A percentile compares a stretch with the other conserved stretches of the same genome.
Evolutionary conservation across 2,329 filamentous ascomycete species (phyloP).

Genomic region (Penicillium concentricum): DNA sequence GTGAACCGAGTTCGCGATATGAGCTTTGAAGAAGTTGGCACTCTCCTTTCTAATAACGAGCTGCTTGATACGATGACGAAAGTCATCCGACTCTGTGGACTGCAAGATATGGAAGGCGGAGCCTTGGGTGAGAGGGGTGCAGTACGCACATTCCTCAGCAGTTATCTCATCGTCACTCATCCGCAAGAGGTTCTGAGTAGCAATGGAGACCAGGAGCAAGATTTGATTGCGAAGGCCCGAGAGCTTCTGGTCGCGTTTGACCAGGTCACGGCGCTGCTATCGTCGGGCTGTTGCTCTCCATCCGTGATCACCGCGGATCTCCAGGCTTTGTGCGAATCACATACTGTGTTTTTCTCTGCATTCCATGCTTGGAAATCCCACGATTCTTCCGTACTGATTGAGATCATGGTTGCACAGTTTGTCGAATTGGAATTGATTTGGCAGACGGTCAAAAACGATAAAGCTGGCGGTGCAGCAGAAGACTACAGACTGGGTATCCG

Average conservation of each 20-base stretch:
- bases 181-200: slow-evolving; percentile 60
- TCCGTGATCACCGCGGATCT: slow-evolving; percentile 47
- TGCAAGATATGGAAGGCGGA: slow-evolving; percentile 53
- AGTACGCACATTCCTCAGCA: slow-evolving; percentile 62
- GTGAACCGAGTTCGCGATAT: slow-evolving; percentile 53
- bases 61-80: slow-evolving; percentile 55
- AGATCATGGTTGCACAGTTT: slow-evolving; percentile 66
- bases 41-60: slow-evolving; percentile 53
- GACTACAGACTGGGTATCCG: slow-evolving; percentile 66
- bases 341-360: slow-evolving; percentile 60
- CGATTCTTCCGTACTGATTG: slow-evolving; percentile 61
- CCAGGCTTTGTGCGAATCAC: slow-evolving; percentile 54
- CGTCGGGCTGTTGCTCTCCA: slow-evolving; percentile 40
- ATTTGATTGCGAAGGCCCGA: slow-evolving; percentile 60
- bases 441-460: slow-evolving; percentile 66
- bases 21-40: slow-evolving; percentile 60
- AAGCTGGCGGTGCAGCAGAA: slow-evolving; percentile 59
- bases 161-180: slow-evolving; percentile 62
- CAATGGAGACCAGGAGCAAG: slow-evolving; percentile 61
- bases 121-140: slow-evolving; percentile 50
- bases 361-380: slow-evolving; percentile 66
- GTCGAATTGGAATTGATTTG: slow-evolving; percentile 66
- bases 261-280: slow-evolving; percentile 51
- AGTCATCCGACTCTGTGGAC: slow-evolving; percentile 56
- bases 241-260: slow-evolving; percentile 60